Base-by-base conservation (phyloP, 352 stramenopile genomes). In the Globisporangium nodosum region DNA sequence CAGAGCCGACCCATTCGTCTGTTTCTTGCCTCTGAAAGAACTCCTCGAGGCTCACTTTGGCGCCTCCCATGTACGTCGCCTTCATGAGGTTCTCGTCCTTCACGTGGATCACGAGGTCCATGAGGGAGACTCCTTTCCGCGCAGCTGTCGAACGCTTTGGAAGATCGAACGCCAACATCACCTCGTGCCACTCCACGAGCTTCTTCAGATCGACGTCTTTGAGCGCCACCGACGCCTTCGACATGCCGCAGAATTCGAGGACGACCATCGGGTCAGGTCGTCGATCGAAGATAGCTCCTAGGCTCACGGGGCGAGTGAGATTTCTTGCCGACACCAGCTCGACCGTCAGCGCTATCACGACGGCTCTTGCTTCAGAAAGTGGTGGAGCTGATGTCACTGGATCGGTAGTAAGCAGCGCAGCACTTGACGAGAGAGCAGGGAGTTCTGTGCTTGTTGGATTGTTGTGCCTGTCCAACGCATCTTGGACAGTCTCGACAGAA, bases 11-110 rank as follows among this genome's bases (percentile, higher is more conserved):
- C 43, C 50, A 61, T 46, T 58, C 39, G 5, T 50, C 11, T 20
- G 5, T 3, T 45, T 35, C 20, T 61, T 51, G 5, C 2, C 27
- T 13, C 20, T 53, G 18, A 9, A 80, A 73, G 49, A 77, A 66
- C 18, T 76, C 71, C 2, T 37, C 60, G 18, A 80, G 27, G 49
- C 64, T 66, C 6, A 71, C 51, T 35, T 74, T 77, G 4, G 64
- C 56, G 18, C 69, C 72, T 3, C 72, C 72, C 66, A 81, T 76
- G 40, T 76, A 81, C 2, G 69, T 78, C 13, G 63, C 49, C 30
- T 78, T 81, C 21, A 74, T 56, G 18, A 81, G 13, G 21, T 81
- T 78, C 16, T 76, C 72, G 48, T 81, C 69, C 39, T 72, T 75
- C 4, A 81, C 52, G 15, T 78, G 64, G 1, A 75, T 60, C 13